A percentile compares a stretch with the other conserved stretches of the same genome.
Conservation (phyloP, 2,329 filamentous ascomycete species). For the Cadophora malorum region DNA sequence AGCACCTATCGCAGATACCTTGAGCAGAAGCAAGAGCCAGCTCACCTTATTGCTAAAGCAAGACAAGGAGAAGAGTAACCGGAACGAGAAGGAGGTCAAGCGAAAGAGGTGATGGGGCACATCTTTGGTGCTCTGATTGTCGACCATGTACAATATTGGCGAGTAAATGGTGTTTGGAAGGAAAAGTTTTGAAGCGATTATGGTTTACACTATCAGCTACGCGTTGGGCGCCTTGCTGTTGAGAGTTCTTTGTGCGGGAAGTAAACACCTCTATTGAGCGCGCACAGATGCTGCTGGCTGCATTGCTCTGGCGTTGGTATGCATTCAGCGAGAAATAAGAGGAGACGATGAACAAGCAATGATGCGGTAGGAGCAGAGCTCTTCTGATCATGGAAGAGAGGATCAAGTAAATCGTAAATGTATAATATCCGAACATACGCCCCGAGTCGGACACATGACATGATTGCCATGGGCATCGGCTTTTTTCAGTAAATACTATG, state of each 20-base stretch:
- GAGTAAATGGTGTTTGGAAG: background rate
- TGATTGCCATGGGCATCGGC: no score
- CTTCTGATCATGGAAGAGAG: background rate
- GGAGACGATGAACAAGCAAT: background rate
- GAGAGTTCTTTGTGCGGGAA: background rate
- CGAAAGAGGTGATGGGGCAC: slow-evolving; percentile 12
- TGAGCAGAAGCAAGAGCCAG: slow-evolving; percentile 67
- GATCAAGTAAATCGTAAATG: slow-evolving; percentile 5
- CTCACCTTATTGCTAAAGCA: slow-evolving; percentile 63
- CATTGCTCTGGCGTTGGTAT: slow-evolving; percentile 28
- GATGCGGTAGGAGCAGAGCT: background rate
- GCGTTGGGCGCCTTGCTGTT: background rate
- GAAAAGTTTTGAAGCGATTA: slow-evolving; percentile 23
- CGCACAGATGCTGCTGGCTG: slow-evolving; percentile 13
- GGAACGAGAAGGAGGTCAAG: slow-evolving; percentile 34
- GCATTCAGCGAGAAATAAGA: background rate
- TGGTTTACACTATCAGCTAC: background rate
- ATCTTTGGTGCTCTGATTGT: background rate
- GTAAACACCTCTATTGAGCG: background rate
- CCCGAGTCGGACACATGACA: no score
- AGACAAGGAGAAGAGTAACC: slow-evolving; percentile 45
- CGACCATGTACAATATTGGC: background rate
- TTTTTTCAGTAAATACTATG: no score
- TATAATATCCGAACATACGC: background rate
- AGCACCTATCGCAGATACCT: slow-evolving; percentile 45